phyloP scores from a whole-genome alignment of 352 stramenopile species.

The Thalassiosira exigua region DNA sequence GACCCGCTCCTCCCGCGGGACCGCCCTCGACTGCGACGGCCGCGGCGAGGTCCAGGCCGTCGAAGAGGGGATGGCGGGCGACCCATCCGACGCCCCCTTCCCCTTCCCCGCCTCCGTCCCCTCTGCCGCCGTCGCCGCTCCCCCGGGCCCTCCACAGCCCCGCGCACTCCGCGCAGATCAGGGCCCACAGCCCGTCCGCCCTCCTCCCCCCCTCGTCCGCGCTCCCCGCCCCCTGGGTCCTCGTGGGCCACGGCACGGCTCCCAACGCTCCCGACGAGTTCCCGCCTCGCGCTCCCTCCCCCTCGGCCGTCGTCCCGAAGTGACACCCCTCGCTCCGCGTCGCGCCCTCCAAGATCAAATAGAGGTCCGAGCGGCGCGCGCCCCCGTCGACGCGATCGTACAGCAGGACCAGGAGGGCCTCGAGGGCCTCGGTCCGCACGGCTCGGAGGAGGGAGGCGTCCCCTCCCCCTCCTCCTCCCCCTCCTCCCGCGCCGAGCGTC shows the following conservation, averaged over 20 bases:
- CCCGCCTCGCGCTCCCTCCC: background rate
- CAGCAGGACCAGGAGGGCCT: slow-evolving; percentile 63
- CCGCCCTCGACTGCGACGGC: background rate
- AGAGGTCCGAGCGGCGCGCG: slow-evolving; percentile 40
- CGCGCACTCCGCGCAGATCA: slow-evolving; percentile 67
- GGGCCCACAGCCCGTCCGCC: slow-evolving; percentile 48
- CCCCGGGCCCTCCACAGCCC: slow-evolving; percentile 58
- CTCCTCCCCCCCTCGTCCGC: slow-evolving; percentile 7
- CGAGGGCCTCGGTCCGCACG: slow-evolving; percentile 54
- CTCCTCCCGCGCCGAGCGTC: background rate
- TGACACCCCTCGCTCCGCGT: slow-evolving; percentile 22
- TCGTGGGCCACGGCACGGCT: background rate
- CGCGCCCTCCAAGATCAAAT: slow-evolving; percentile 36
- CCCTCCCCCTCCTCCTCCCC: background rate
- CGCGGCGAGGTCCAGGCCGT: slow-evolving; percentile 16
- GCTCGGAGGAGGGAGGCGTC: slow-evolving; percentile 6
- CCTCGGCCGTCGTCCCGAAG: slow-evolving; percentile 32
- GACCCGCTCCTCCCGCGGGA: background rate
- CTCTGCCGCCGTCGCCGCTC: background rate
- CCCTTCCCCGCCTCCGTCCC: background rate
- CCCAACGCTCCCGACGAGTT: background rate
- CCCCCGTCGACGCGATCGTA: slow-evolving; percentile 70
- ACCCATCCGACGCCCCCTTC: slow-evolving; percentile 48
- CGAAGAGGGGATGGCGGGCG: slow-evolving; percentile 54
- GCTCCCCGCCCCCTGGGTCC: background rate